Conservation (phyloP, 1,284 basidiomycete species). For the Uromyces viciae-fabae region DNA sequence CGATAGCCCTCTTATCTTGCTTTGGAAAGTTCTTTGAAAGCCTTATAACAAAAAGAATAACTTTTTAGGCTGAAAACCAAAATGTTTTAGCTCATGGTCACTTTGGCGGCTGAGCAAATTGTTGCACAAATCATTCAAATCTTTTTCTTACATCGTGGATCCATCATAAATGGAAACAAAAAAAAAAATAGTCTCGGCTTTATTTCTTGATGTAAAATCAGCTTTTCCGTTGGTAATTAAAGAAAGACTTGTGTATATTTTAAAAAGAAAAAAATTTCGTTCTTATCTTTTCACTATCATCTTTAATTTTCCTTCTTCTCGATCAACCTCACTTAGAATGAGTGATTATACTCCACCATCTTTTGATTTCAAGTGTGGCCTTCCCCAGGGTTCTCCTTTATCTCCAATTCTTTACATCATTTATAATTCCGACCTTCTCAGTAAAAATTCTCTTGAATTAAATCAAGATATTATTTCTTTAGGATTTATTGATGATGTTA, state of each 20-base stretch:
- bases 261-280: not conserved
- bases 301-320: not conserved
- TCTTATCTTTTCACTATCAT: not conserved
- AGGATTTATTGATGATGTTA: not conserved
- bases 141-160: slow-evolving; percentile 6
- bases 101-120: not conserved
- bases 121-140: too few species aligned
- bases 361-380: not conserved
- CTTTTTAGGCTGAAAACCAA: not conserved
- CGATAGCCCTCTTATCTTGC: not conserved
- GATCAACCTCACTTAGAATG: not conserved
- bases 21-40: not conserved
- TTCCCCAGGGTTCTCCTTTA: not conserved
- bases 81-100: not conserved
- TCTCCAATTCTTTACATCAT: not conserved
- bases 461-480: not conserved
- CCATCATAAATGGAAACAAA: not conserved
- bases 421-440: not conserved
- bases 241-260: not conserved
- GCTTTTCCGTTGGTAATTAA: not conserved
- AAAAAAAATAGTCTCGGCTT: too few species aligned
- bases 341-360: not conserved
- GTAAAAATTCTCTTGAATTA: not conserved
- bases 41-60: not conserved
- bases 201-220: slow-evolving; percentile 19